phyloP scores from a whole-genome alignment of 129 eudicot species.

The Erigeron canadensis region DNA sequence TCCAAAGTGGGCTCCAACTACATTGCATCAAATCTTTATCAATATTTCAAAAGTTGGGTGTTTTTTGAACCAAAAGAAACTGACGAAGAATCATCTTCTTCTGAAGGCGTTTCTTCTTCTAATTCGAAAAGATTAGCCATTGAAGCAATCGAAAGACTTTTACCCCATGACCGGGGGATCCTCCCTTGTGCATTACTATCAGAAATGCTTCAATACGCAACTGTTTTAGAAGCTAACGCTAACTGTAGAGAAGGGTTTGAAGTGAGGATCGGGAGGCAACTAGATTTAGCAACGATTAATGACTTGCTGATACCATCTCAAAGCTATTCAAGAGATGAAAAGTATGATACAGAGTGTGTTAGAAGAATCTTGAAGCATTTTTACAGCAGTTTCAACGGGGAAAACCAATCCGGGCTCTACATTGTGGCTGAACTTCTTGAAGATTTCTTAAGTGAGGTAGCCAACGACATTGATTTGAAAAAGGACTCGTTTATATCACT shows the following conservation, averaged over 20 bases:
- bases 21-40: constrained; percentile 4
- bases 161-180: constrained; percentile 43
- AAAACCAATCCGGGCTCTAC: not conserved
- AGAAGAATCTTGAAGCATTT: constrained; percentile 36
- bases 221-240: not conserved
- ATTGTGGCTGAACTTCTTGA: not conserved
- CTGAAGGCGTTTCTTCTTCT: constrained; percentile 1
- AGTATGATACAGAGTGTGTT: constrained; percentile 48
- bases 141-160: constrained; percentile 49
- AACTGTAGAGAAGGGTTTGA: constrained; percentile 36
- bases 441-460: not conserved
- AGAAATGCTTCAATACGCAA: constrained; percentile 44
- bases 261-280: constrained; percentile 49
- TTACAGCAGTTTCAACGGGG: not conserved
- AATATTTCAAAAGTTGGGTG: not conserved
- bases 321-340: constrained; percentile 44
- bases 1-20: constrained; percentile 10
- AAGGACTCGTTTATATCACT: not conserved
- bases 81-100: not conserved
- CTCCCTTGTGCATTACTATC: constrained; percentile 37
- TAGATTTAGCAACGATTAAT: constrained; percentile 40
- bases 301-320: constrained; percentile 50
- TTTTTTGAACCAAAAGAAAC: not conserved
- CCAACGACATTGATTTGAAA: not conserved
- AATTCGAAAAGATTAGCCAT: constrained; percentile 19